These are phyloP conservation scores for Boletellus deceptivus DNA, from an alignment of 1,284 basidiomycete species.

Conservation along the genomic window DNA sequence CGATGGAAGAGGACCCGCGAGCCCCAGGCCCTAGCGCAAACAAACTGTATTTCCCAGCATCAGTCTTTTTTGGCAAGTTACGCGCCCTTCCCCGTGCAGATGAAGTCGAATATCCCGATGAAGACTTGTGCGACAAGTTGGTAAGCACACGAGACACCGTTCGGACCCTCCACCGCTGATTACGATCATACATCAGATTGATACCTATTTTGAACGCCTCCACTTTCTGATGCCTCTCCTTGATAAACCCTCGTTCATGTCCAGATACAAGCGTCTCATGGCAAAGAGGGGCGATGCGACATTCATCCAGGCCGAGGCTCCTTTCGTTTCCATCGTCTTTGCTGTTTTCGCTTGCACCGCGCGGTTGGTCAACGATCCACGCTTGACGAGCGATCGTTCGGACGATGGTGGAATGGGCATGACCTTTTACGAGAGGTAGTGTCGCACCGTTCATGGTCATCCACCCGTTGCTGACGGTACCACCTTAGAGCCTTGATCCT, in stretches of 20 bases:
- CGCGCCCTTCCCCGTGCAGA: constrained; percentile 79
- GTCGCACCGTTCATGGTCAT: constrained; percentile 5
- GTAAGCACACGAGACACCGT: constrained; percentile 32
- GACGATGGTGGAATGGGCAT: constrained; percentile 82
- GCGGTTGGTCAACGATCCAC: constrained; percentile 70
- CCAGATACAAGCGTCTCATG: constrained; percentile 72
- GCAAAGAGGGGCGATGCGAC: constrained; percentile 55
- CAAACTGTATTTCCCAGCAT: constrained; percentile 85
- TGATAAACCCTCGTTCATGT: constrained; percentile 78
- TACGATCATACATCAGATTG: constrained; percentile 51
- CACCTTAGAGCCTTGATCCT: constrained; percentile 72
- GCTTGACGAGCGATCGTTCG: constrained; percentile 55
- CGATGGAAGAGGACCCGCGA: constrained; percentile 77
- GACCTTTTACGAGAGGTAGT: constrained; percentile 81
- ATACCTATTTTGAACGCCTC: constrained; percentile 80
- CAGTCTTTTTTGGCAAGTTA: constrained; percentile 85
- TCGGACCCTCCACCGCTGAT: constrained; percentile 17
- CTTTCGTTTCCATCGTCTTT: constrained; percentile 78
- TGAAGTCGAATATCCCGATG: constrained; percentile 83
- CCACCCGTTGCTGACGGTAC: constrained; percentile 7
- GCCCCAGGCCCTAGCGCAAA: constrained; percentile 73
- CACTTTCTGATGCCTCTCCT: constrained; percentile 85
- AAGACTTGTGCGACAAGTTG: constrained; percentile 80
- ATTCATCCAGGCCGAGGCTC: constrained; percentile 56
- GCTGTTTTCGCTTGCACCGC: constrained; percentile 84